These are phyloP conservation scores for Peziza echinospora DNA, from an alignment of 495 filamentous ascomycete genomes.

Conservation along the genomic window DNA sequence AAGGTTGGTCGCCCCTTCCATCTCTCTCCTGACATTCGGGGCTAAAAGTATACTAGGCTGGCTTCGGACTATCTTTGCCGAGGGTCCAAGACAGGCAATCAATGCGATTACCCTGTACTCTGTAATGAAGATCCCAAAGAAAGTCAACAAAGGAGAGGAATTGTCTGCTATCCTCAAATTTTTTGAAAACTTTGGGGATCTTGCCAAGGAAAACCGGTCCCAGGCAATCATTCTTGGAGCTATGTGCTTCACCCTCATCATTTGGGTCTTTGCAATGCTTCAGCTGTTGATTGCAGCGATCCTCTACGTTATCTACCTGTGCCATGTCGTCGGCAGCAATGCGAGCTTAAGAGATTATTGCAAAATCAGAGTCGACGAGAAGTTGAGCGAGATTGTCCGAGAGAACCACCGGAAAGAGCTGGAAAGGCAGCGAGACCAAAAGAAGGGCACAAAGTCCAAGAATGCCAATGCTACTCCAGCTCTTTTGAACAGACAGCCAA, in stretches of 20 bases:
- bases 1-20: conserved; percentile 34
- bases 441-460: conserved; percentile 22
- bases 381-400: conserved; percentile 58
- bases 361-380: conserved; percentile 63
- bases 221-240: conserved; percentile 63
- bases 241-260: conserved; percentile 77
- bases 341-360: conserved; percentile 69
- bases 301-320: conserved; percentile 72
- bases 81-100: conserved; percentile 73
- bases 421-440: conserved; percentile 45
- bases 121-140: conserved; percentile 42
- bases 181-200: conserved; percentile 49
- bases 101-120: conserved; percentile 76
- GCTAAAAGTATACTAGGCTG: too few species aligned
- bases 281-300: conserved; percentile 48
- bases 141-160: conserved; percentile 28
- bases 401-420: conserved; percentile 70
- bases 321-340: conserved; percentile 67
- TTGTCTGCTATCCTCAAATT: conserved; percentile 36
- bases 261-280: conserved; percentile 69
- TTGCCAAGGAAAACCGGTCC: conserved; percentile 45
- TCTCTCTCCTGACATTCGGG: conserved; percentile 3
- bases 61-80: conserved; percentile 68
- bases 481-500: not conserved
- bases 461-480: not conserved